Conservation (phyloP, 768 basidiomycete species). For the Rhodotorula diobovata region DNA sequence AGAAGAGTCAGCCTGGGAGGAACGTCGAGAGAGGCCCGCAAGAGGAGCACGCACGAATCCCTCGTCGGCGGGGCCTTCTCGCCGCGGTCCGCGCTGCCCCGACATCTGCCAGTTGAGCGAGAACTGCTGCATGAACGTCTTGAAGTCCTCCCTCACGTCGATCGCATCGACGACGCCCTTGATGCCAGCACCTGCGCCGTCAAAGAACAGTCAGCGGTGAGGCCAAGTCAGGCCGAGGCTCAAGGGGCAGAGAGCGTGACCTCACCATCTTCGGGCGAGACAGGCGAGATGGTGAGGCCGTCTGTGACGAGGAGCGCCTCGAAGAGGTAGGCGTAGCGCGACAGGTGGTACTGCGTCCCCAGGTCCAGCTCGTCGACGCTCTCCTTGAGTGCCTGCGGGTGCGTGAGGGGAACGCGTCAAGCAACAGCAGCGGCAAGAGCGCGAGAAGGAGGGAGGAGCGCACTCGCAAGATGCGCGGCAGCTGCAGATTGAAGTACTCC, state of each 20-base stretch:
- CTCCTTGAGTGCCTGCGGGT: conserved; percentile 74
- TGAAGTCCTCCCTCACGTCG: conserved; percentile 92
- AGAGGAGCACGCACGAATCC: conserved; percentile 63
- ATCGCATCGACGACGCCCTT: conserved; percentile 84
- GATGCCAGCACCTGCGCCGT: conserved; percentile 59
- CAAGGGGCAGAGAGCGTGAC: conserved; percentile 22
- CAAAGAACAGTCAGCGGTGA: neutral
- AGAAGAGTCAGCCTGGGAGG: neutral
- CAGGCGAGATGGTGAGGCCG: conserved; percentile 72
- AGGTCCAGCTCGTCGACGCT: conserved; percentile 93
- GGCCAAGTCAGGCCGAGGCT: neutral
- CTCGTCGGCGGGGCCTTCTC: conserved; percentile 85
- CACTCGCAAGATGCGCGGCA: conserved; percentile 87
- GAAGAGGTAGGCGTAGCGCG: conserved; percentile 87
- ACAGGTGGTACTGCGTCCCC: conserved; percentile 95
- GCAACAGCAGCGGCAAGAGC: neutral
- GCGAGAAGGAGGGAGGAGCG: conserved; percentile 46
- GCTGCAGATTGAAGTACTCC: conserved; percentile 96
- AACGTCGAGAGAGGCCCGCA: too few relatives aligned
- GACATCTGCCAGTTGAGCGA: conserved; percentile 70
- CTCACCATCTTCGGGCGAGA: conserved; percentile 61
- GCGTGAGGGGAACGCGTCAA: neutral
- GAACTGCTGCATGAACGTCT: conserved; percentile 95
- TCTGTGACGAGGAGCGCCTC: conserved; percentile 87
- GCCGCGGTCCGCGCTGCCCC: conserved; percentile 62